Percentiles rank a stretch among this genome's conserved stretches.
These are phyloP conservation scores for Amaranthus palmeri DNA, from an alignment of 148 eudicot species.

Conservation along the genomic window DNA sequence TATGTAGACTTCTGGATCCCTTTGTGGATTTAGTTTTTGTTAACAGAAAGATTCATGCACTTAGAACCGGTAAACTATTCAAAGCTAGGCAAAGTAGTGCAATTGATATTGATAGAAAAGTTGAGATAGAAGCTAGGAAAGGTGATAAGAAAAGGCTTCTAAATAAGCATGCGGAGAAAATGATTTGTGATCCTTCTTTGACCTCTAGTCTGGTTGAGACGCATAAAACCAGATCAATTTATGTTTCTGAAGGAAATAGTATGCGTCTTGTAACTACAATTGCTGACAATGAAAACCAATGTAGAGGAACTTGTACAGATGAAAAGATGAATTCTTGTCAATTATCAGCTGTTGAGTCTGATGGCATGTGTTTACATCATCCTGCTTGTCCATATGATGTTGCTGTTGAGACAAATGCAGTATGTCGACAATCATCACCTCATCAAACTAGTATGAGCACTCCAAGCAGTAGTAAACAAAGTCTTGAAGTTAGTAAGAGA, in stretches of 20 bases:
- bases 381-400: conserved; percentile 36
- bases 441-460: conserved; percentile 33
- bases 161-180: conserved; percentile 15
- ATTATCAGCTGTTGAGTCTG: conserved; percentile 32
- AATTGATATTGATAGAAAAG: conserved; percentile 18
- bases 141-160: conserved; percentile 21
- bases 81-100: conserved; percentile 45
- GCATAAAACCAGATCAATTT: conserved; percentile 31
- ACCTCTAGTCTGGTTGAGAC: conserved; percentile 25
- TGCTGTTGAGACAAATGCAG: conserved; percentile 33
- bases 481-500: conserved; percentile 19
- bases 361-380: conserved; percentile 26
- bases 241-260: conserved; percentile 40
- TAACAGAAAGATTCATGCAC: conserved; percentile 53
- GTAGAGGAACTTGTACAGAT: conserved; percentile 15
- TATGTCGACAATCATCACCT: conserved; percentile 25
- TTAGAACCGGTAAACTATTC: conserved; percentile 55
- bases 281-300: conserved; percentile 20
- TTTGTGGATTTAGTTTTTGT: conserved; percentile 72
- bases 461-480: conserved; percentile 22
- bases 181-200: conserved; percentile 26
- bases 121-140: conserved; percentile 21
- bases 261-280: conserved; percentile 31
- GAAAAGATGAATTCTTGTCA: conserved; percentile 23
- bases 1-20: conserved; percentile 82